Evolutionary conservation across 2,329 filamentous ascomycete species (phyloP).

Genomic region (Aureobasidium musti): DNA sequence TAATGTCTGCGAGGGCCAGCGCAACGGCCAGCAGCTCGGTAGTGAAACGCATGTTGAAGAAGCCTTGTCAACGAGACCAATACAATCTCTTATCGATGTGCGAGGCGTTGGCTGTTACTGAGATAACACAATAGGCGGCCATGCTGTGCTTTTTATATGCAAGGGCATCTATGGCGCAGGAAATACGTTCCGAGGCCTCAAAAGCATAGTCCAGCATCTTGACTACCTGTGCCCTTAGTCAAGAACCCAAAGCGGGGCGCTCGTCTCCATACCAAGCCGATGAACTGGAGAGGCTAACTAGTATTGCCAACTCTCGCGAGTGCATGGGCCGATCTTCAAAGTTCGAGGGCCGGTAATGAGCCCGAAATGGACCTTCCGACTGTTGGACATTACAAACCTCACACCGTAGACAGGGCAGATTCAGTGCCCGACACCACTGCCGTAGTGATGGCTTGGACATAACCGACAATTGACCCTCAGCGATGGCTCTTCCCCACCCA

Average conservation of each 20-base stretch:
- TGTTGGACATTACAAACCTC: too few species aligned
- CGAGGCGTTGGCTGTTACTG: constrained; percentile 10
- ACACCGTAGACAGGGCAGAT: neutral
- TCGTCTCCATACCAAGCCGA: constrained; percentile 11
- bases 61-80: constrained; percentile 12
- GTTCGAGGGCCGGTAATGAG: neutral
- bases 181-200: neutral
- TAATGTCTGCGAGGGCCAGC: constrained; percentile 22
- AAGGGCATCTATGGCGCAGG: neutral
- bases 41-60: constrained; percentile 27
- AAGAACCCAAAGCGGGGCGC: constrained; percentile 17
- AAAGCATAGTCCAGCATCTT: constrained; percentile 3
- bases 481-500: neutral
- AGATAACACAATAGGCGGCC: neutral
- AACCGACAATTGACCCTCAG: neutral
- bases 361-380: too few species aligned
- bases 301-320: constrained; percentile 1
- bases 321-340: neutral
- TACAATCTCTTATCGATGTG: constrained; percentile 27
- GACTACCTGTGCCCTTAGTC: neutral
- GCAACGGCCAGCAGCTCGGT: constrained; percentile 27
- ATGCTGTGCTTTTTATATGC: neutral
- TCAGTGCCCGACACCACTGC: constrained; percentile 10
- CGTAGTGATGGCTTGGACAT: neutral
- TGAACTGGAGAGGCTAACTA: neutral